Conservation (phyloP, 2,329 filamentous ascomycete species). For the Pseudogymnoascus verrucosus region DNA sequence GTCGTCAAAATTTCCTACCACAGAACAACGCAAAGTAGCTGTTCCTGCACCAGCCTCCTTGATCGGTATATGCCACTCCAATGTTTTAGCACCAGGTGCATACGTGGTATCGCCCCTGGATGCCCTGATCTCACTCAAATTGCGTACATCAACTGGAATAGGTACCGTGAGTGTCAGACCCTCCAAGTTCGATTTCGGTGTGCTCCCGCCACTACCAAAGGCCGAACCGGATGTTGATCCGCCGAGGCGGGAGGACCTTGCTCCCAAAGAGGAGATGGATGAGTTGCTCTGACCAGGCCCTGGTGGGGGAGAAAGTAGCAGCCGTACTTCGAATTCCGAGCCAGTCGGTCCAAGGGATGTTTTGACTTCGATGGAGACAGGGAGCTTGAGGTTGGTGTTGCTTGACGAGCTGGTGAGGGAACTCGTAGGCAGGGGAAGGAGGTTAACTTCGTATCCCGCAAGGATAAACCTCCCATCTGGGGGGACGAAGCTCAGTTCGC, state of each 20-base stretch:
- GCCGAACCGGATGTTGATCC: conserved; percentile 42
- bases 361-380: conserved; percentile 72
- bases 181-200: conserved; percentile 53
- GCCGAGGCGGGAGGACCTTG: conserved; percentile 30
- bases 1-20: conserved; percentile 54
- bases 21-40: conserved; percentile 71
- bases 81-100: conserved; percentile 58
- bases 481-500: conserved; percentile 90
- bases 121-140: conserved; percentile 72
- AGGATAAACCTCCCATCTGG: conserved; percentile 91
- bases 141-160: conserved; percentile 70
- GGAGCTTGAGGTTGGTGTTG: conserved; percentile 64
- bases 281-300: conserved; percentile 32
- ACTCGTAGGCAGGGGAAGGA: conserved; percentile 50
- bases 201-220: conserved; percentile 30
- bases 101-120: conserved; percentile 79
- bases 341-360: conserved; percentile 68
- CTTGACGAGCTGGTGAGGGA: conserved; percentile 42
- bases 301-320: conserved; percentile 63
- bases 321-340: conserved; percentile 80
- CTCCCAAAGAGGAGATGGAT: conserved; percentile 35
- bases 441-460: conserved; percentile 87
- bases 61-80: conserved; percentile 77
- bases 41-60: conserved; percentile 66
- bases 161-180: conserved; percentile 73